Evolutionary conservation across 257 asterid species (phyloP).

Genomic region (Orobanche coerulescens): DNA sequence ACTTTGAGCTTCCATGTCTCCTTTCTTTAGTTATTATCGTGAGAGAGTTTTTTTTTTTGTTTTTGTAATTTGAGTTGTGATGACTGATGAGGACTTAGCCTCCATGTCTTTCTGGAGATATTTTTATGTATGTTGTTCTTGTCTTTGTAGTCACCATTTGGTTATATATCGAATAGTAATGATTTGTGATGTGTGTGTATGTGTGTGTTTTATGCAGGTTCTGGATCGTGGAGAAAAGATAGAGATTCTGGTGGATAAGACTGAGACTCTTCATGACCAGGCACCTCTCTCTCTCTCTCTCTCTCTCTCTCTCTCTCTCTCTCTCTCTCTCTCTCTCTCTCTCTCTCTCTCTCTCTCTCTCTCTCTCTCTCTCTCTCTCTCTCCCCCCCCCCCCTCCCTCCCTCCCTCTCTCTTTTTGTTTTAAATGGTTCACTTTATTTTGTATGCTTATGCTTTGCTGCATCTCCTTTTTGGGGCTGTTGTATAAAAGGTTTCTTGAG

Average conservation of each 20-base stretch:
- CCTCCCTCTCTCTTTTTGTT: not conserved
- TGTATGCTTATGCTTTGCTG: not conserved
- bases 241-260: conserved; percentile 87
- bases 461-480: not conserved
- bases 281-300: conserved; percentile 23
- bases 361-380: not conserved
- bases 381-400: too few relatives aligned
- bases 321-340: not conserved
- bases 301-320: not conserved
- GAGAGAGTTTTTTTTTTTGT: too few relatives aligned
- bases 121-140: not conserved
- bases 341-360: not conserved
- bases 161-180: conserved; percentile 4
- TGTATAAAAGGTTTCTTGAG: not conserved
- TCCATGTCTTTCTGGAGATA: not conserved
- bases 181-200: not conserved
- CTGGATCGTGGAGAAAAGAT: conserved; percentile 93
- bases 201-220: conserved; percentile 40
- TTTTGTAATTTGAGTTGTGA: not conserved
- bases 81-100: not conserved
- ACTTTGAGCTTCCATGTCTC: not conserved
- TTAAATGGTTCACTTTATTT: not conserved
- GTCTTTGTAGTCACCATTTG: not conserved
- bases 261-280: conserved; percentile 86
- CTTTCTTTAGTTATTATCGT: not conserved